Evolutionary conservation across 2,329 filamentous ascomycete species (phyloP).

Genomic region (Xylaria sp.): DNA sequence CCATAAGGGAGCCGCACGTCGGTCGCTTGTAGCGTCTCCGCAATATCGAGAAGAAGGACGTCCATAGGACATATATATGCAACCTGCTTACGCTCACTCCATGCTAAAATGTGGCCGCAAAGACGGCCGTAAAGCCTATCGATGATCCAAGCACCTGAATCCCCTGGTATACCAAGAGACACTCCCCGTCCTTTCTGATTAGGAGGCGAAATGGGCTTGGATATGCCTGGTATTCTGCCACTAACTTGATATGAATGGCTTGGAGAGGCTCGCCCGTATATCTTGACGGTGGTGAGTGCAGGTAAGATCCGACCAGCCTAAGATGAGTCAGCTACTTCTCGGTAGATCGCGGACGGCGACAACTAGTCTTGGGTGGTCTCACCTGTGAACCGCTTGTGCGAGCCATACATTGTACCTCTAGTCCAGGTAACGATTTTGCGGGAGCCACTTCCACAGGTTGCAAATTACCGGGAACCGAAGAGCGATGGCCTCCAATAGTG

Average conservation of each 20-base stretch:
- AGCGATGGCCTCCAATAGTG: conserved; percentile 48
- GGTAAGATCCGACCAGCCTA: conserved; percentile 79
- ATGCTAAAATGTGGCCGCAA: conserved; percentile 90
- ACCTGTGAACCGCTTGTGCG: conserved; percentile 80
- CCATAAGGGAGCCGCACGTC: conserved; percentile 77
- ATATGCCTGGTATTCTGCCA: conserved; percentile 49
- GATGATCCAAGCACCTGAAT: conserved; percentile 93
- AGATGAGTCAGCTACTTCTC: conserved; percentile 8
- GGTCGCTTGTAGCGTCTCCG: conserved; percentile 75
- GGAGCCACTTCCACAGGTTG: conserved; percentile 69
- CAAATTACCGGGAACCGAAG: conserved; percentile 47
- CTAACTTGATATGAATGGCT: conserved; percentile 75
- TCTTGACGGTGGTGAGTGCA: conserved; percentile 84
- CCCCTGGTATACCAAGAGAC: conserved; percentile 78
- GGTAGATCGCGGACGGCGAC: neutral
- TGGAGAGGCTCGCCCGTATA: conserved; percentile 84
- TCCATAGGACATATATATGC: conserved; percentile 98
- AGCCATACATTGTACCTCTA: conserved; percentile 87
- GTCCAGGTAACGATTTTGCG: conserved; percentile 72
- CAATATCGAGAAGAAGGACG: conserved; percentile 85
- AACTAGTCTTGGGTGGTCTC: conserved; percentile 16
- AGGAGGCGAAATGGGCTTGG: conserved; percentile 33
- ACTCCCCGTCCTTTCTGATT: conserved; percentile 39
- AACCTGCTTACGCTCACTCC: conserved; percentile 80
- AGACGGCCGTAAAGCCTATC: conserved; percentile 81